Conservation (phyloP, 331 rosid genomes). For the Spiraea crenata region DNA sequence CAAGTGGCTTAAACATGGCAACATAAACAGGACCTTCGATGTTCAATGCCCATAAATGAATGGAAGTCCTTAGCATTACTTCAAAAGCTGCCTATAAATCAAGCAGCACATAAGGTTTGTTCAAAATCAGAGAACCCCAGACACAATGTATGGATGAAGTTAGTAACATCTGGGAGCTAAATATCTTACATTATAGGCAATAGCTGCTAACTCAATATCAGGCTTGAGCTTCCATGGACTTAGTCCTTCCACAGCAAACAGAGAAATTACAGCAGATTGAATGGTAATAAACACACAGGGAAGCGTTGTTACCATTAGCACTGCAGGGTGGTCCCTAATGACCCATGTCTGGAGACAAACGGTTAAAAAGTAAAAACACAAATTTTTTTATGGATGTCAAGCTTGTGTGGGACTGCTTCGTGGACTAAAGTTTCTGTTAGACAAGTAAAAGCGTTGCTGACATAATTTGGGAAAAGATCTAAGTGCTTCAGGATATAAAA, state of each 20-base stretch:
- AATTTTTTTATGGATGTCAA: too few relatives aligned
- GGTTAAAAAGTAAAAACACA: too few relatives aligned
- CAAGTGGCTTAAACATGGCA: slow-evolving; percentile 43
- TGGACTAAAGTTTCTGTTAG: too few relatives aligned
- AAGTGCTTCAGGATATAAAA: too few relatives aligned
- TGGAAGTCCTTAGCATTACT: slow-evolving; percentile 20
- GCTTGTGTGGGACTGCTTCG: too few relatives aligned
- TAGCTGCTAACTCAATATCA: slow-evolving; percentile 24
- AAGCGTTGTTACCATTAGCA: slow-evolving; percentile 23
- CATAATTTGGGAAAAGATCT: too few relatives aligned
- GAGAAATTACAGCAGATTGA: slow-evolving; percentile 28
- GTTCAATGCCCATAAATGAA: slow-evolving; percentile 33
- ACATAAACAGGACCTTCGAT: slow-evolving; percentile 41
- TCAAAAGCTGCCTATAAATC: slow-evolving; percentile 20
- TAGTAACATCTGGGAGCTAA: too few relatives aligned
- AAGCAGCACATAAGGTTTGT: neutral
- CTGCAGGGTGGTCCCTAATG: slow-evolving; percentile 37
- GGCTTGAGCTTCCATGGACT: slow-evolving; percentile 36
- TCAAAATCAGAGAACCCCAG: neutral
- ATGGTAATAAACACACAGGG: slow-evolving; percentile 15
- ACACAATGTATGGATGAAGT: too few relatives aligned
- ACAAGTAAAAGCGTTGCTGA: too few relatives aligned
- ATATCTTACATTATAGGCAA: slow-evolving; percentile 24
- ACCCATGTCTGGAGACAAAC: slow-evolving; percentile 31
- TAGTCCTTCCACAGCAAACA: slow-evolving; percentile 26